phyloP scores from a whole-genome alignment of 75 land plant genomes.

The Pseudotsuga menziesii region DNA sequence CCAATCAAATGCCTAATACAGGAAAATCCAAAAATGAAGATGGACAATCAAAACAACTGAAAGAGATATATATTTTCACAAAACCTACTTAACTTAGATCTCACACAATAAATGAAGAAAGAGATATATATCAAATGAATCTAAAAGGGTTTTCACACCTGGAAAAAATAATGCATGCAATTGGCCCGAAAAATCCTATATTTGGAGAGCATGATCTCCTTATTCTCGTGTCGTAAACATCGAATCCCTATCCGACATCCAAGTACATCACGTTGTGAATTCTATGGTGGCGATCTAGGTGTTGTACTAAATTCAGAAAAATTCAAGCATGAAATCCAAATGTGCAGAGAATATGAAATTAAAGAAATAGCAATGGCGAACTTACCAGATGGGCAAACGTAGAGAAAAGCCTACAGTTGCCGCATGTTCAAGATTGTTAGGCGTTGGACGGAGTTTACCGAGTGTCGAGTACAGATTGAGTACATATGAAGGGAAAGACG shows the following conservation, averaged over 20 bases:
- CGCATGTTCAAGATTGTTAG: no score
- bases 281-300: no score
- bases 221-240: not conserved
- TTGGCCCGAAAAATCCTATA: not conserved
- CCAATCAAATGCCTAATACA: no score
- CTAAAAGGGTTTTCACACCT: not conserved
- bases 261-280: no score
- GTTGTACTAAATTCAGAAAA: not conserved
- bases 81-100: not conserved
- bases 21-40: no score
- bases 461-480: no score
- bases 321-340: not conserved
- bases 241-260: not conserved
- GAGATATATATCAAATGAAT: not conserved
- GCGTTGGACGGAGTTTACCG: no score
- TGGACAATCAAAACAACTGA: no score
- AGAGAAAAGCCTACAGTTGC: not conserved
- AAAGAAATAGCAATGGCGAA: not conserved
- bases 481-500: no score
- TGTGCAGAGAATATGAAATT: not conserved
- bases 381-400: not conserved
- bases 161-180: not conserved
- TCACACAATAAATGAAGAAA: not conserved
- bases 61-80: no score
- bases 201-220: not conserved